Percentiles rank a stretch among this genome's conserved stretches.
Evolutionary conservation across 2,329 filamentous ascomycete genomes (phyloP).

Genomic region (Botrytis elliptica): DNA sequence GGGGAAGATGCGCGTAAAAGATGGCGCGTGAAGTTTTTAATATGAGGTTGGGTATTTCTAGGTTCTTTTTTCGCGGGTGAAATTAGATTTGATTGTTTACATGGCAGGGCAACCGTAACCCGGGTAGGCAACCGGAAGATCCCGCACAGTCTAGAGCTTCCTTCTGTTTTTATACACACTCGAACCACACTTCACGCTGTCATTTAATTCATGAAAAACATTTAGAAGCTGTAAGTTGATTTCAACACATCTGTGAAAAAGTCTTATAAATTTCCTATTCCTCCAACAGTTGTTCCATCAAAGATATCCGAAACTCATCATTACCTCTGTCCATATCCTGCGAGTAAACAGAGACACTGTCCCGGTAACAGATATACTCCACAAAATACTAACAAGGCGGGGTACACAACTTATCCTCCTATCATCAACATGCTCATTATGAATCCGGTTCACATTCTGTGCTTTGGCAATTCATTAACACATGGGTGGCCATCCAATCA

Average conservation of each 20-base stretch:
- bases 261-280: not conserved
- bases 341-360: slow-evolving; percentile 6
- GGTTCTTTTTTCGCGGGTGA: not conserved
- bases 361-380: not conserved
- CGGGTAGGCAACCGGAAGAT: not conserved
- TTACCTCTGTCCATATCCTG: not conserved
- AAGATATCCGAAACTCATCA: not conserved
- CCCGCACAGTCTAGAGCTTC: not conserved
- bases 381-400: slow-evolving; percentile 1
- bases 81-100: slow-evolving; percentile 9
- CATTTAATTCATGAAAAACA: not conserved
- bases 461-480: slow-evolving; percentile 48
- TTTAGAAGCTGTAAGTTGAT: too few species aligned
- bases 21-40: slow-evolving; percentile 6
- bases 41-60: not conserved
- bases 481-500: slow-evolving; percentile 50
- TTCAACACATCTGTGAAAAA: not conserved
- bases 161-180: not conserved
- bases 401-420: not conserved
- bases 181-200: not conserved
- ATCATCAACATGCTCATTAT: slow-evolving; percentile 29
- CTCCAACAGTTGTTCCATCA: not conserved
- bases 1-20: slow-evolving; percentile 32
- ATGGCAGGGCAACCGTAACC: slow-evolving; percentile 1
- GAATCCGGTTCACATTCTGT: slow-evolving; percentile 33